phyloP scores from a whole-genome alignment of 2,329 filamentous ascomycete species.

The Penicillium sp. region DNA sequence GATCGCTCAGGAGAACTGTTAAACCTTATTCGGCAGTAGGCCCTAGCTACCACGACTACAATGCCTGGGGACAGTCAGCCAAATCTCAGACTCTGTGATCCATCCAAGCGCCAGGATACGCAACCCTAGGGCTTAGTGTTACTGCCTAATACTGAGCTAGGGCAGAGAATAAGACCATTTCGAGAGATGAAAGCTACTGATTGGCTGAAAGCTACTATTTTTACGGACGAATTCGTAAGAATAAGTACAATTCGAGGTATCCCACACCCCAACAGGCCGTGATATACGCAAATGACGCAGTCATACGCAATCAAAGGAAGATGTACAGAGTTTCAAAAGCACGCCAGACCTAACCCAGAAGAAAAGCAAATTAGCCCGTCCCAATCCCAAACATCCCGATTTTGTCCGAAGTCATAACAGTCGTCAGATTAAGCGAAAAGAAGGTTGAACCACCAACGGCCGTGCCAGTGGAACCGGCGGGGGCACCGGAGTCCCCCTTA shows the following conservation, averaged over 20 bases:
- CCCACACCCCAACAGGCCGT: neutral
- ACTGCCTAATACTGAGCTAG: neutral
- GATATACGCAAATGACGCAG: slow-evolving; percentile 6
- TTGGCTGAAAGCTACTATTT: neutral
- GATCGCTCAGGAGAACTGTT: neutral
- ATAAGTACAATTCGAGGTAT: slow-evolving; percentile 16
- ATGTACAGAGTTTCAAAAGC: slow-evolving; percentile 11
- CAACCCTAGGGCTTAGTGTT: neutral
- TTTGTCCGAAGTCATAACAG: slow-evolving; percentile 25
- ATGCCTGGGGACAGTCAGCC: neutral
- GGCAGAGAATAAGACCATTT: neutral
- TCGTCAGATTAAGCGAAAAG: slow-evolving; percentile 26
- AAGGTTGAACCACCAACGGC: neutral
- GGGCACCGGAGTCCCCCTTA: slow-evolving; percentile 10
- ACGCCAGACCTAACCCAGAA: slow-evolving; percentile 16
- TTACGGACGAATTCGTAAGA: slow-evolving; percentile 13
- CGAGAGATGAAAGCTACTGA: neutral
- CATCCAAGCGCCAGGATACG: neutral
- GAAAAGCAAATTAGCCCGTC: slow-evolving; percentile 18
- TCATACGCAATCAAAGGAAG: slow-evolving; percentile 22
- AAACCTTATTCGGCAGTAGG: neutral
- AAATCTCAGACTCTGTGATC: neutral
- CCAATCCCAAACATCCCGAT: slow-evolving; percentile 19
- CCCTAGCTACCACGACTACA: neutral
- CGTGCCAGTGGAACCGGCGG: neutral